A percentile compares a stretch with the other conserved stretches of the same genome.
Conservation (phyloP, 441 rosid genomes). For the Populus hybrid region DNA sequence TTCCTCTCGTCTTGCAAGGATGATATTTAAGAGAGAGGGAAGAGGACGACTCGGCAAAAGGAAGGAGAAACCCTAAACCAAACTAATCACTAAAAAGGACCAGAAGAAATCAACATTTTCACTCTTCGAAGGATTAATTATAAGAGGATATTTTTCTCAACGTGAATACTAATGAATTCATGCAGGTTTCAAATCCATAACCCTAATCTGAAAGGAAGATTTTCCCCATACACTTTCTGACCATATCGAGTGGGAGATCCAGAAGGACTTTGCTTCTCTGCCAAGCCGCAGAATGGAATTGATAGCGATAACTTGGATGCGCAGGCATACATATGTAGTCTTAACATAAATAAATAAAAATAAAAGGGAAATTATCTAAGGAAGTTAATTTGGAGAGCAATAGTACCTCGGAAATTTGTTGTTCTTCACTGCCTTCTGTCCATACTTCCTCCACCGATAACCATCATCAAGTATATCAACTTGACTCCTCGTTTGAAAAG, state of each 20-base stretch:
- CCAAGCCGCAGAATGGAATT: too few species aligned
- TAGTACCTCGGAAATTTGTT: conserved; percentile 56
- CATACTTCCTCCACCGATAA: conserved; percentile 55
- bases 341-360: not conserved
- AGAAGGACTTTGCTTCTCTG: too few species aligned
- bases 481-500: conserved; percentile 59
- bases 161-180: not conserved
- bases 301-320: too few species aligned
- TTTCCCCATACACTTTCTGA: not conserved
- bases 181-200: not conserved
- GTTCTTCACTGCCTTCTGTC: conserved; percentile 54
- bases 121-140: not conserved
- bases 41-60: not conserved
- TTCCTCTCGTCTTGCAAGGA: not conserved
- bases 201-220: not conserved
- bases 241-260: not conserved
- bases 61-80: not conserved
- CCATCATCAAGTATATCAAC: conserved; percentile 57
- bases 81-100: not conserved
- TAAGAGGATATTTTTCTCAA: not conserved
- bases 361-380: not conserved
- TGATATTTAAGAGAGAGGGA: not conserved
- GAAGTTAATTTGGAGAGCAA: not conserved
- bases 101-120: not conserved
- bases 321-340: not conserved